These are phyloP conservation scores for Globisporangium solare DNA, from an alignment of 352 stramenopile genomes.

Conservation along the genomic window DNA sequence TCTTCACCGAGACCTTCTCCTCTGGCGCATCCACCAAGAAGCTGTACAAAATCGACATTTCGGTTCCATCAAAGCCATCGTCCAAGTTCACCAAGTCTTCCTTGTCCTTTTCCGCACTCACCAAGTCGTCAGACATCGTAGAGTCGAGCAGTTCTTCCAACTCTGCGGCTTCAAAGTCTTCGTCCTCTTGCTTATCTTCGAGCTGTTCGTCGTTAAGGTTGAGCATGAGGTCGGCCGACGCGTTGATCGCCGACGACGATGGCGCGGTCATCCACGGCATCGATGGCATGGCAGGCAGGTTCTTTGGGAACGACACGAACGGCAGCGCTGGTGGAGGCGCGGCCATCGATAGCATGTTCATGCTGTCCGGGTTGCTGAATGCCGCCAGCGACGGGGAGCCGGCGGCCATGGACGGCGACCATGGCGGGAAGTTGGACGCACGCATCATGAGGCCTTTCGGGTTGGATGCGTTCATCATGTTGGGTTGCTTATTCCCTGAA, in stretches of 20 bases:
- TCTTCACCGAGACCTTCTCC: slow-evolving; percentile 45
- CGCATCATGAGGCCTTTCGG: slow-evolving; percentile 21
- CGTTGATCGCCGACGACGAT: slow-evolving; percentile 6
- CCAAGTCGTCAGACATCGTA: slow-evolving; percentile 58
- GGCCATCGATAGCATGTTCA: slow-evolving; percentile 63
- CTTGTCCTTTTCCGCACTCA: slow-evolving; percentile 62
- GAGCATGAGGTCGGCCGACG: slow-evolving; percentile 36
- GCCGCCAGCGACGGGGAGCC: slow-evolving; percentile 19
- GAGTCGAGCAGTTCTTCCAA: slow-evolving; percentile 75
- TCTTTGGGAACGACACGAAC: slow-evolving; percentile 67
- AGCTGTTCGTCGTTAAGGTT: slow-evolving; percentile 37
- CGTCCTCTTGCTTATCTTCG: slow-evolving; percentile 13
- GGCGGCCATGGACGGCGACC: slow-evolving; percentile 13
- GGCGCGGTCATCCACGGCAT: slow-evolving; percentile 18
- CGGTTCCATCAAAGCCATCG: slow-evolving; percentile 78
- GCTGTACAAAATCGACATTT: slow-evolving; percentile 87
- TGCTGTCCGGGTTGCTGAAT: slow-evolving; percentile 29
- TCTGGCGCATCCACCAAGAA: slow-evolving; percentile 76
- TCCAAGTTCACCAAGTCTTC: slow-evolving; percentile 71
- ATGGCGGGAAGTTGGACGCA: slow-evolving; percentile 22
- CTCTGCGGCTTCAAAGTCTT: slow-evolving; percentile 61
- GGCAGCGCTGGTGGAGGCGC: slow-evolving; percentile 51
- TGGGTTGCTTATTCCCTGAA: slow-evolving; percentile 28
- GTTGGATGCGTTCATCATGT: slow-evolving; percentile 17
- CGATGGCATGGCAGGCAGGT: slow-evolving; percentile 56